These are phyloP conservation scores for Pyronema domesticum DNA, from an alignment of 495 filamentous ascomycete genomes.

Conservation along the genomic window DNA sequence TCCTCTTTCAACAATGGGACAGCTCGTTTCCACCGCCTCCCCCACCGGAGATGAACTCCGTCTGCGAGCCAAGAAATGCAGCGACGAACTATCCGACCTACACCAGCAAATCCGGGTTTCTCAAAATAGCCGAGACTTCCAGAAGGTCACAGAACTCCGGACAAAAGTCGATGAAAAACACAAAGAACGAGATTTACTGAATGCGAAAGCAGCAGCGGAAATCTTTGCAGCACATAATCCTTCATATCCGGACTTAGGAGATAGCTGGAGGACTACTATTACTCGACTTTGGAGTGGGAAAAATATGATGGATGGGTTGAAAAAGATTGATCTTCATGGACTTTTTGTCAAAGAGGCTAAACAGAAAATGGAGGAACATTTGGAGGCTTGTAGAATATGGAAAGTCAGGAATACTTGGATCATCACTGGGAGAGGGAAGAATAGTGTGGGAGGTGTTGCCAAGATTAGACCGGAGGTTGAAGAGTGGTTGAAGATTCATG, in stretches of 20 bases:
- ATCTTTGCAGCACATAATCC: conserved; percentile 11
- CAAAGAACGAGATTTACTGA: not conserved
- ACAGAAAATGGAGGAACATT: conserved; percentile 7
- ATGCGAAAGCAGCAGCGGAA: conserved; percentile 10
- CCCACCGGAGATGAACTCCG: not conserved
- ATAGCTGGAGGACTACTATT: not conserved
- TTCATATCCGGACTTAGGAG: not conserved
- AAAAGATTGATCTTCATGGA: conserved; percentile 14
- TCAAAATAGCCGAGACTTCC: not conserved
- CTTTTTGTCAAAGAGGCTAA: conserved; percentile 17
- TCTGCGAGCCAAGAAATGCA: not conserved
- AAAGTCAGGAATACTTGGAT: conserved; percentile 10
- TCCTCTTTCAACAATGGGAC: not conserved
- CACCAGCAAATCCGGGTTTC: not conserved
- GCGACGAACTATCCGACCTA: not conserved
- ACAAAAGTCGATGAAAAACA: not conserved
- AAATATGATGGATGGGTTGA: not conserved
- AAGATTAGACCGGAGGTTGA: conserved; percentile 18
- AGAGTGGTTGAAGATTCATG: conserved; percentile 13
- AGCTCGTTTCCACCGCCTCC: not conserved
- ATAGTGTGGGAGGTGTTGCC: conserved; percentile 15
- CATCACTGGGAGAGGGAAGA: conserved; percentile 17
- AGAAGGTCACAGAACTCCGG: not conserved
- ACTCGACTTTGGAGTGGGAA: not conserved
- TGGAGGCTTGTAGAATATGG: conserved; percentile 7